Evolutionary conservation across 805 yeast species (phyloP).

Genomic region (Kodamaea nitidulidarum): DNA sequence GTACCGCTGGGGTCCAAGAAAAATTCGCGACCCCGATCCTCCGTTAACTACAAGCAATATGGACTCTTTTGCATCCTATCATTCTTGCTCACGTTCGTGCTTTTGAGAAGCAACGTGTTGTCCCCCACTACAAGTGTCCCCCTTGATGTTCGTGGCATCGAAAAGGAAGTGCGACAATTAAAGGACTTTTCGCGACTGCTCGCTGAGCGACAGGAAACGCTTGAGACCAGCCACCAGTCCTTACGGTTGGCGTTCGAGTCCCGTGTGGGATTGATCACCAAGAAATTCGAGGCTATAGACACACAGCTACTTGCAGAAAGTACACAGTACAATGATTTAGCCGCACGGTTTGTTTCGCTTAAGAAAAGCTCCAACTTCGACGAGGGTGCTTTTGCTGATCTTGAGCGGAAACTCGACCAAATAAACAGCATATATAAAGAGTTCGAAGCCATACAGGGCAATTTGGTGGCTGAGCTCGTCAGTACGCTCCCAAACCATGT

Average conservation of each 20-base stretch:
- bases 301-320: conserved; percentile 8
- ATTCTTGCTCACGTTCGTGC: not conserved
- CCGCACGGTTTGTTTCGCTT: conserved; percentile 11
- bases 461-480: conserved; percentile 17
- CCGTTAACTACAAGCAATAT: not conserved
- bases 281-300: conserved; percentile 17
- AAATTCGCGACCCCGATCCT: too few species aligned
- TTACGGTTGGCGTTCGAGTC: not conserved
- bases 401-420: conserved; percentile 15
- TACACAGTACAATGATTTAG: not conserved
- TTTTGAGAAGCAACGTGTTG: not conserved
- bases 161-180: not conserved
- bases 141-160: not conserved
- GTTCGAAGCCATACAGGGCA: conserved; percentile 14
- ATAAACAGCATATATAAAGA: conserved; percentile 13
- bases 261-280: conserved; percentile 4
- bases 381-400: conserved; percentile 12
- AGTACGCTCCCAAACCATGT: conserved; percentile 26
- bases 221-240: not conserved
- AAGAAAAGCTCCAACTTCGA: conserved; percentile 12
- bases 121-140: not conserved
- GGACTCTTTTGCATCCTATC: not conserved
- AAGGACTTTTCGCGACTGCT: not conserved
- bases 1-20: too few species aligned
- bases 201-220: not conserved